These are phyloP conservation scores for Chaetomium tenue DNA, from an alignment of 495 filamentous ascomycete species.

Conservation along the genomic window DNA sequence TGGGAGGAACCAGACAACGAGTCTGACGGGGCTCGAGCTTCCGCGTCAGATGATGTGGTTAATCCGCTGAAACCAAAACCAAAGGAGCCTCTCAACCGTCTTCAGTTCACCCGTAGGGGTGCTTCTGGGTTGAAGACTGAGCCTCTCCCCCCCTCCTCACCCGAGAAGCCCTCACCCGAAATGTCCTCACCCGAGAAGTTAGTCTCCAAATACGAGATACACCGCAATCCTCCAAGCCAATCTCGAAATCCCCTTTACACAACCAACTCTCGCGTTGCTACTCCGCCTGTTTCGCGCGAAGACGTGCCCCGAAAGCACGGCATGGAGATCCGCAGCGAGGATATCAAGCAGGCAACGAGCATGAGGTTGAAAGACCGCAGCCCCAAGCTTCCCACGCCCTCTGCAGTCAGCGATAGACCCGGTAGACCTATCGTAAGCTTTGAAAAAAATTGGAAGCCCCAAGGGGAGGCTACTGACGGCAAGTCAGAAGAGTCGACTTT, in stretches of 20 bases:
- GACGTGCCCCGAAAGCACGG: constrained; percentile 63
- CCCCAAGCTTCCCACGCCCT: constrained; percentile 77
- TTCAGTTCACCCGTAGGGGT: constrained; percentile 46
- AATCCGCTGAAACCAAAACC: constrained; percentile 49
- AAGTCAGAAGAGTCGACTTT: constrained; percentile 45
- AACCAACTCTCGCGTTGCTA: constrained; percentile 51
- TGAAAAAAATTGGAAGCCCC: constrained; percentile 73
- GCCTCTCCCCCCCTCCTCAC: constrained; percentile 26
- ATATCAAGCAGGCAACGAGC: constrained; percentile 87
- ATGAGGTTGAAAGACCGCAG: constrained; percentile 83
- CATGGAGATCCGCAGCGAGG: constrained; percentile 77
- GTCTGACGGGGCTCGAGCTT: constrained; percentile 13
- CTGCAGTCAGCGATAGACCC: constrained; percentile 77
- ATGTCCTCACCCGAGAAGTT: constrained; percentile 45
- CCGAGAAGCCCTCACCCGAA: constrained; percentile 38
- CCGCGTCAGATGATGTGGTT: constrained; percentile 22
- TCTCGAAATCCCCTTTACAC: constrained; percentile 72
- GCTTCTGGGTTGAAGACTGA: constrained; percentile 25
- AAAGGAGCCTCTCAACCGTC: constrained; percentile 59
- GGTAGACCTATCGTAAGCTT: constrained; percentile 94
- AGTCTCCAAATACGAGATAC: constrained; percentile 67
- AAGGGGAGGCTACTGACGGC: constrained; percentile 56
- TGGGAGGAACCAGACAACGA: constrained; percentile 74
- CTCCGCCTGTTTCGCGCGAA: constrained; percentile 34
- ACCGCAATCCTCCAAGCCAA: constrained; percentile 73